Evolutionary conservation across 2,329 filamentous ascomycete species (phyloP).

Genomic region (Cercospora zeae-maydis): DNA sequence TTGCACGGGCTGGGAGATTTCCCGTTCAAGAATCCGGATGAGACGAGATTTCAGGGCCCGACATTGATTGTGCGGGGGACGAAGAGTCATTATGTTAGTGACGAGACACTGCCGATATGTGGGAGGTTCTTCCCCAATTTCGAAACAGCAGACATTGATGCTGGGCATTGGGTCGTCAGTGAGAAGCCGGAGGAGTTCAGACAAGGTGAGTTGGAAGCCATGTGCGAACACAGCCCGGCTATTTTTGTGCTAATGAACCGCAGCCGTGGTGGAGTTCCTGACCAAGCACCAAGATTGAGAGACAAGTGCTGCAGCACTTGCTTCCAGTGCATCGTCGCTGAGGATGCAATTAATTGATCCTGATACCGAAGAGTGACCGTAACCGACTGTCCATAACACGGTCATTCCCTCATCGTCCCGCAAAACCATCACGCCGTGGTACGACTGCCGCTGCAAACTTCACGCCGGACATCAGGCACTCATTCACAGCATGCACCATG

Average conservation of each 20-base stretch:
- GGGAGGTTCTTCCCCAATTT: slow-evolving; percentile 81
- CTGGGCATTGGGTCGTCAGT: slow-evolving; percentile 86
- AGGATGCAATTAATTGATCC: background rate
- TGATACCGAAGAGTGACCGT: background rate
- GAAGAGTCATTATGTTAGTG: slow-evolving; percentile 71
- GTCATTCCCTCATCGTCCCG: background rate
- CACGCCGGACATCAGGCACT: background rate
- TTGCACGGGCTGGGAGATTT: slow-evolving; percentile 82
- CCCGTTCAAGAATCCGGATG: slow-evolving; percentile 71
- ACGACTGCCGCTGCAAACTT: background rate
- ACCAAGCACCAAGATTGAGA: slow-evolving; percentile 47
- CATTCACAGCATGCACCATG: no score
- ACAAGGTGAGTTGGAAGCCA: slow-evolving; percentile 53
- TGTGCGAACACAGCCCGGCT: background rate
- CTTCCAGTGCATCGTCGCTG: no score
- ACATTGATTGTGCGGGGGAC: slow-evolving; percentile 78
- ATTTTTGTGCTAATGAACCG: slow-evolving; percentile 13
- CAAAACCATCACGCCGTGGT: background rate
- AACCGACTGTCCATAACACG: background rate
- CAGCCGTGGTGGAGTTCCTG: slow-evolving; percentile 64
- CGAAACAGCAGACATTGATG: slow-evolving; percentile 67
- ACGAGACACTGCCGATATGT: slow-evolving; percentile 74
- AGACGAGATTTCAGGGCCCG: slow-evolving; percentile 67
- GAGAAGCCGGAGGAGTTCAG: slow-evolving; percentile 79
- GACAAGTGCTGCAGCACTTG: no score